Base-by-base conservation (phyloP, 2,329 filamentous ascomycete species). In the Neonectria sp. region DNA sequence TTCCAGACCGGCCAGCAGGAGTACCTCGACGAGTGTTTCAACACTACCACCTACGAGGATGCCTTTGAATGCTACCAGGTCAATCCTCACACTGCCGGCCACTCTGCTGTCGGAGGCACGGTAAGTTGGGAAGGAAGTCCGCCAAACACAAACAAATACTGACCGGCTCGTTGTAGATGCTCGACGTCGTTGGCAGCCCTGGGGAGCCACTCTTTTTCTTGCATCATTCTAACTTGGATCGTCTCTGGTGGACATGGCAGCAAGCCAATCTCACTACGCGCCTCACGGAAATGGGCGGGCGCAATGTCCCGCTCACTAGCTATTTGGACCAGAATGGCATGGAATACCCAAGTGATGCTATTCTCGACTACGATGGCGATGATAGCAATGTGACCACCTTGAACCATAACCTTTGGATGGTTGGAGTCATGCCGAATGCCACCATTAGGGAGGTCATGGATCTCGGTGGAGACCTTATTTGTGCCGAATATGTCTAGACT, bases 291-390 rank as follows among this genome's bases (percentile, higher is more conserved):
- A 71, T 71, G 24, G 69, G 69, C 25, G 68, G 68, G 9, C 79
- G 77, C 75, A 83, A 84, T 43, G 25, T 68, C 48, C 45, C 65
- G 6, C 37, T 37, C 21, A 45, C 29, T 8, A 63, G 43, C 15
- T 63, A 59, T 53, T 13, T 63, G 7, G 33, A 33, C 6, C 53
- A 65, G 25, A 66, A 58, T 51, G 63, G 45, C n/a, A 60, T 53
- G 45, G 55, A 58, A 27, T 60, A 57, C 24, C 61, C 57, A 13
- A 58, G 62, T 8, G 43, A 33, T 3, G 52, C 61, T 6, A 27
- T 68, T 27, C 48, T 65, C 13, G 45, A 60, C 60, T 64, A 68
- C 27, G 52, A 65, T 12, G 63, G 68, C 13, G 68, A 71, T 17
- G 40, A 52, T 3, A 46, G 68, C 24, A 65, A 61, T 33, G 51